Evolutionary conservation across 345 rosid species (phyloP), one percentile per base, ranked within the genome.

Genomic region (Aquilaria malaccensis): DNA sequence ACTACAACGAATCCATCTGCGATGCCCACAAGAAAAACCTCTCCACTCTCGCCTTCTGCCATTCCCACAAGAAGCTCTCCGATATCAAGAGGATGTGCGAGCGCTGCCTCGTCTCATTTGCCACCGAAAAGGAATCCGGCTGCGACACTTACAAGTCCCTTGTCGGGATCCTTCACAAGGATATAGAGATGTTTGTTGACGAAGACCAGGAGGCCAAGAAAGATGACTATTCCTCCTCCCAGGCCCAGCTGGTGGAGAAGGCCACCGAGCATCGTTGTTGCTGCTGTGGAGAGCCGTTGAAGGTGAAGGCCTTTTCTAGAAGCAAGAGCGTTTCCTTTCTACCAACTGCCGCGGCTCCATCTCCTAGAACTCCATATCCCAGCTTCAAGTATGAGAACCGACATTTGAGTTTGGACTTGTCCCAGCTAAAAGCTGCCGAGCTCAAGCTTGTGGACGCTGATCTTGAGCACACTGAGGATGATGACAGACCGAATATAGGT

Each of bases 21-120:
- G 85, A 83, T 3, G 29, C 70, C 56, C 99, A 94, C 77, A 84
- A 82, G 89, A 90, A 85, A 70, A 84, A 86, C 4, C 68, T 90
- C 46, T 86, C 97, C 3, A 74, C 80, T 64, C 84, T 90, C 3
- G 97, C 99, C 0, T 94, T 77, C 71, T 94, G 99, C 45, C 92
- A 86, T 63, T 74, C 75, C 62, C 99, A 94, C 70, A 86, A 77
- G 79, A 86, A 83, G 70, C 86, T 94, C 61, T 87, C 96, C 41
- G 85, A 94, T 62, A 83, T 88, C 13, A 80, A 78, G 67, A 75
- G 75, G 57, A 80, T 90, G 96, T 90, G 99, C 58, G 99, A 94
- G 59, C 82, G 78, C 11, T 94, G 99, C 66, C 96, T 94, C 63
- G 92, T 90, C 51, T 94, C 97, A 1, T 94, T 90, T n/a, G 95